Percentiles rank a stretch among this genome's conserved stretches.
Conservation (phyloP, 2,329 filamentous ascomycete genomes). For the Calonectria pseudoreteaudii region DNA sequence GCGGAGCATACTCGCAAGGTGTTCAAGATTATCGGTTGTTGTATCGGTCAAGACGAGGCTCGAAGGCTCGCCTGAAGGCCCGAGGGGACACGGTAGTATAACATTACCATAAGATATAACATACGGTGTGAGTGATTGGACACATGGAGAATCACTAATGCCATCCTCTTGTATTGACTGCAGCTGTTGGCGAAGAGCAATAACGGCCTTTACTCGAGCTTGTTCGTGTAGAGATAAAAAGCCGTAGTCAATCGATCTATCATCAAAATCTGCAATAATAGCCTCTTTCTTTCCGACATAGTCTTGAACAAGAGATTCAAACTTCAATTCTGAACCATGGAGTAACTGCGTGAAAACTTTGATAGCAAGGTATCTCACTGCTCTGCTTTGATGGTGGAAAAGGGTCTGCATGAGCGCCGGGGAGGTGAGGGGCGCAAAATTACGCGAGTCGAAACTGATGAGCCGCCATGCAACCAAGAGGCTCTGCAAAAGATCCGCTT, state of each 20-base stretch:
- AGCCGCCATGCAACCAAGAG: constrained; percentile 76
- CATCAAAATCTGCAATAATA: constrained; percentile 81
- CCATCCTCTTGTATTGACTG: constrained; percentile 35
- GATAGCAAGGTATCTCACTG: constrained; percentile 84
- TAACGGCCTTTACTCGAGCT: constrained; percentile 60
- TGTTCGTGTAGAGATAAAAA: constrained; percentile 75
- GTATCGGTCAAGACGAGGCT: constrained; percentile 77
- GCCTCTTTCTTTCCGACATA: constrained; percentile 72
- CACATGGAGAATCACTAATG: constrained; percentile 20
- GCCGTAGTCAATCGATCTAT: constrained; percentile 79
- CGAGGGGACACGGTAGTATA: constrained; percentile 74
- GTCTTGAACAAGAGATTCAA: constrained; percentile 76
- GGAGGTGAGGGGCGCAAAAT: constrained; percentile 74
- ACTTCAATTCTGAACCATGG: constrained; percentile 81
- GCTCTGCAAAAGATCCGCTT: constrained; percentile 42
- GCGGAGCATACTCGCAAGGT: constrained; percentile 76
- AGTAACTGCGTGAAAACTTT: constrained; percentile 84
- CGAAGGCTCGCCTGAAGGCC: constrained; percentile 58
- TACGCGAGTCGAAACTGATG: constrained; percentile 78
- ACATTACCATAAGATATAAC: constrained; percentile 75
- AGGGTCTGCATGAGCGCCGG: constrained; percentile 76
- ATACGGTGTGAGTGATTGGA: constrained; percentile 66
- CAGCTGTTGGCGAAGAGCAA: constrained; percentile 55
- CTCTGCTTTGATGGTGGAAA: constrained; percentile 69
- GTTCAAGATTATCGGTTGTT: constrained; percentile 77